Evolutionary conservation across 2,329 filamentous ascomycete species (phyloP).

Genomic region (Emericellopsis cladophorae): DNA sequence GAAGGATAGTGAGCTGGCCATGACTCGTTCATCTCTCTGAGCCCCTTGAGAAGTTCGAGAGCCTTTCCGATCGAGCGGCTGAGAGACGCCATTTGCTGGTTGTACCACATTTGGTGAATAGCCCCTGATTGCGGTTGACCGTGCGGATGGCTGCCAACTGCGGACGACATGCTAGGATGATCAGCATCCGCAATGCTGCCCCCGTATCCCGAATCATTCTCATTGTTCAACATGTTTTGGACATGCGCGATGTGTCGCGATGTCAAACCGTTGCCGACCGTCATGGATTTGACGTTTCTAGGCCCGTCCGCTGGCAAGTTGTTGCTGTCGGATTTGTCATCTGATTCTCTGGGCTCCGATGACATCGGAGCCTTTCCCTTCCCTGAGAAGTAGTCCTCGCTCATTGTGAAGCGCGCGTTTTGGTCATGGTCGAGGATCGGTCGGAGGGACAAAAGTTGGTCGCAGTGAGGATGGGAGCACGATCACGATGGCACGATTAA

Average conservation of each 20-base stretch:
- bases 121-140: slow-evolving; percentile 56
- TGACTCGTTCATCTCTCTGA: slow-evolving; percentile 79
- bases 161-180: slow-evolving; percentile 30
- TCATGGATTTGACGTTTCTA: slow-evolving; percentile 61
- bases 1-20: slow-evolving; percentile 97
- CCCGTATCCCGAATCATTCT: slow-evolving; percentile 85
- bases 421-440: slow-evolving; percentile 18
- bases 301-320: slow-evolving; percentile 13
- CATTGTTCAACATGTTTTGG: slow-evolving; percentile 55
- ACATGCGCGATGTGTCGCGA: slow-evolving; percentile 73
- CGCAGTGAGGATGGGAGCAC: slow-evolving; percentile 4
- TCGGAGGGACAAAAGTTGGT: neutral
- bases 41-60: slow-evolving; percentile 16
- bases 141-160: slow-evolving; percentile 25
- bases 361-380: slow-evolving; percentile 37
- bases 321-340: slow-evolving; percentile 13
- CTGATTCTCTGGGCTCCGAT: slow-evolving; percentile 14
- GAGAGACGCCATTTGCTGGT: neutral
- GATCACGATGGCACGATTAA: slow-evolving; percentile 12
- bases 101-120: slow-evolving; percentile 39
- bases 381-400: slow-evolving; percentile 42
- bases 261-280: slow-evolving; percentile 69
- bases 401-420: slow-evolving; percentile 32
- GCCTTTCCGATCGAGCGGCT: slow-evolving; percentile 1
- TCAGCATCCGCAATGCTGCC: slow-evolving; percentile 61